Evolutionary conservation across 2,329 filamentous ascomycete genomes (phyloP).

Genomic region (Gliomastix tumulicola): DNA sequence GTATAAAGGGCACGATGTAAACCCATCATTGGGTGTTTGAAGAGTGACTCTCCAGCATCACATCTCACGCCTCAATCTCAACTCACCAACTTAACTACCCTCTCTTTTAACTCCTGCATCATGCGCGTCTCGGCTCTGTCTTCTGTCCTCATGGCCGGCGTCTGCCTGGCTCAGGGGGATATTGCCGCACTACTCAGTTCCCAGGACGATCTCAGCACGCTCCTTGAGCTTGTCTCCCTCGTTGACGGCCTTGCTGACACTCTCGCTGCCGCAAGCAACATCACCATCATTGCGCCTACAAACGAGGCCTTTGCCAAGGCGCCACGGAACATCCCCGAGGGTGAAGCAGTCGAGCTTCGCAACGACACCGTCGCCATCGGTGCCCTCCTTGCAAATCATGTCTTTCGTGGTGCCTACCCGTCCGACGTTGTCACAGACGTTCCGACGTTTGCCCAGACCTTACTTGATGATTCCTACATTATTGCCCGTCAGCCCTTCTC

Average conservation of each 20-base stretch:
- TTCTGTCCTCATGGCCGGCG: too few relatives aligned
- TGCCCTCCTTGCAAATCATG: slow-evolving; percentile 21
- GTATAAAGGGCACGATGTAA: too few relatives aligned
- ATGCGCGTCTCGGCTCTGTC: too few relatives aligned
- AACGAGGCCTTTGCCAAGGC: slow-evolving; percentile 24
- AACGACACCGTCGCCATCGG: slow-evolving; percentile 21
- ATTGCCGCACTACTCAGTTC: too few relatives aligned
- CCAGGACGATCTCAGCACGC: too few relatives aligned
- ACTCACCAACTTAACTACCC: too few relatives aligned
- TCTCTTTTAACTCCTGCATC: too few relatives aligned
- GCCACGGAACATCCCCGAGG: slow-evolving; percentile 21
- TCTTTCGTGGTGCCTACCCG: slow-evolving; percentile 20
- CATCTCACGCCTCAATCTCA: too few relatives aligned
- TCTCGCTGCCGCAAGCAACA: slow-evolving; percentile 20
- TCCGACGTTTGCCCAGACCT: slow-evolving; percentile 18
- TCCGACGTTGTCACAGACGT: slow-evolving; percentile 16
- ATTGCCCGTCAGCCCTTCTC: slow-evolving; percentile 23
- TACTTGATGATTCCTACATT: slow-evolving; percentile 19
- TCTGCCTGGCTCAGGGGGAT: too few relatives aligned
- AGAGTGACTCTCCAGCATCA: too few relatives aligned
- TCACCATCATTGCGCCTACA: slow-evolving; percentile 25
- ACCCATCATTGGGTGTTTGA: too few relatives aligned
- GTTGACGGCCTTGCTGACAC: slow-evolving; percentile 22
- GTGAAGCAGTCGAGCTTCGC: slow-evolving; percentile 17
- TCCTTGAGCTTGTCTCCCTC: too few relatives aligned